Conservation (phyloP, 805 yeast genomes). For the Blastobotrys robertii region DNA sequence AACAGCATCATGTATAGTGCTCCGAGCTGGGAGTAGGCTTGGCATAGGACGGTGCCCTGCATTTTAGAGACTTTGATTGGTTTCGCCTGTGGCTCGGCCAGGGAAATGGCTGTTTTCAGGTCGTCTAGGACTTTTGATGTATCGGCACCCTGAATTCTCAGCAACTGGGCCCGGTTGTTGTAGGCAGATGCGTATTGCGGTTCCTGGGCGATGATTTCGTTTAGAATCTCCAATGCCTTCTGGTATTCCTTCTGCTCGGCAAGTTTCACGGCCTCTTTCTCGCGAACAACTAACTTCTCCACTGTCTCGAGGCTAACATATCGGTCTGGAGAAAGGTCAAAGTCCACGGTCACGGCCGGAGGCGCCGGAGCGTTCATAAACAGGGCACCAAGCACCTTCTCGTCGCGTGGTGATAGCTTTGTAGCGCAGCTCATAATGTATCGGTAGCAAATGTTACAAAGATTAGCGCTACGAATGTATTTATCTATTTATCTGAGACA, state of each 20-base stretch:
- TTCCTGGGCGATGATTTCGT: conserved; percentile 14
- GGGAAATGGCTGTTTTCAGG: conserved; percentile 19
- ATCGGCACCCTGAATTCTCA: conserved; percentile 4
- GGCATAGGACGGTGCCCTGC: conserved; percentile 25
- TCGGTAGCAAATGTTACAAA: too few relatives aligned
- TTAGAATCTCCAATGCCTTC: conserved; percentile 15
- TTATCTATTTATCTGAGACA: too few relatives aligned
- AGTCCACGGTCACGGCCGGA: conserved; percentile 13
- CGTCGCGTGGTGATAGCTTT: neutral
- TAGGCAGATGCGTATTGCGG: conserved; percentile 27
- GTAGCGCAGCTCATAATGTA: neutral
- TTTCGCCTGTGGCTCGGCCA: conserved; percentile 17
- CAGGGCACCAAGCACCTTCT: conserved; percentile 1
- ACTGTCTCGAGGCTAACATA: conserved; percentile 11
- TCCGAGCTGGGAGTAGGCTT: conserved; percentile 25
- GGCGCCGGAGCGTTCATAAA: neutral
- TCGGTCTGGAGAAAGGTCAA: conserved; percentile 18
- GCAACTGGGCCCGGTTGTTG: conserved; percentile 27
- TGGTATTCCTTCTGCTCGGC: conserved; percentile 9
- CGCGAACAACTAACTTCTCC: conserved; percentile 12
- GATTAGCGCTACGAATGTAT: too few relatives aligned
- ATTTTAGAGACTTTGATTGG: conserved; percentile 18
- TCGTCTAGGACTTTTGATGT: conserved; percentile 14
- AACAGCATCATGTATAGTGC: conserved; percentile 19
- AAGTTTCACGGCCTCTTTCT: conserved; percentile 17